phyloP scores from a whole-genome alignment of 306 rosid genomes.

The Prinsepia uniflora region DNA sequence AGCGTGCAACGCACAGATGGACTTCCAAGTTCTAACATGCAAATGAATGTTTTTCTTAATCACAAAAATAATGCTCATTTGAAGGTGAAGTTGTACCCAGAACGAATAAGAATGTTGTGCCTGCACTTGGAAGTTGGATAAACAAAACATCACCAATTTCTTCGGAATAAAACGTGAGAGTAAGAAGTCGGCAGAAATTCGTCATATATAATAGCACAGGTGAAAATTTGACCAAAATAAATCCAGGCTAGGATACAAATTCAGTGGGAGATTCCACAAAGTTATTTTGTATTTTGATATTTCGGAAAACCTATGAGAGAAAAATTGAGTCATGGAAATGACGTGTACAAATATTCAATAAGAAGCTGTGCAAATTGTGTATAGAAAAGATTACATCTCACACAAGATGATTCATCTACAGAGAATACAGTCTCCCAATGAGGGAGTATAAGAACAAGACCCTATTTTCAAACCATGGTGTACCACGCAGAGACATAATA shows the following conservation, averaged over 20 bases:
- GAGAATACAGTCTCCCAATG: constrained; percentile 27
- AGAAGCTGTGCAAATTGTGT: neutral
- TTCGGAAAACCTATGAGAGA: neutral
- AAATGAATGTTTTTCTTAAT: neutral
- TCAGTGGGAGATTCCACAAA: too few species aligned
- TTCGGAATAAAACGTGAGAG: too few species aligned
- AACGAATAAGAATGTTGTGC: neutral
- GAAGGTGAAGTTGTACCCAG: too few species aligned
- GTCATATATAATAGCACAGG: too few species aligned
- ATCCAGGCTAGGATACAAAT: too few species aligned
- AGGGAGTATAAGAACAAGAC: constrained; percentile 33
- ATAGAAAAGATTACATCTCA: constrained; percentile 36
- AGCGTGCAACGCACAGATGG: neutral
- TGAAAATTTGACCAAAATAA: too few species aligned
- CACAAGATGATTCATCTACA: constrained; percentile 42
- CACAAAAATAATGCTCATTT: neutral
- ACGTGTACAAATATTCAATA: neutral
- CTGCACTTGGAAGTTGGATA: neutral
- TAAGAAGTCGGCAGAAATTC: too few species aligned
- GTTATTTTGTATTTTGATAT: too few species aligned
- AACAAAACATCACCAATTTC: too few species aligned
- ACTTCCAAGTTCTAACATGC: neutral
- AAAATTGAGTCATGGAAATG: neutral
- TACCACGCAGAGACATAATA: constrained; percentile 25
- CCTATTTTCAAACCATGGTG: constrained; percentile 28